A percentile compares a stretch with the other conserved stretches of the same genome.
These are phyloP conservation scores for Phytomonas sp. DNA, from an alignment of 208 protist genomes.

Conservation along the genomic window DNA sequence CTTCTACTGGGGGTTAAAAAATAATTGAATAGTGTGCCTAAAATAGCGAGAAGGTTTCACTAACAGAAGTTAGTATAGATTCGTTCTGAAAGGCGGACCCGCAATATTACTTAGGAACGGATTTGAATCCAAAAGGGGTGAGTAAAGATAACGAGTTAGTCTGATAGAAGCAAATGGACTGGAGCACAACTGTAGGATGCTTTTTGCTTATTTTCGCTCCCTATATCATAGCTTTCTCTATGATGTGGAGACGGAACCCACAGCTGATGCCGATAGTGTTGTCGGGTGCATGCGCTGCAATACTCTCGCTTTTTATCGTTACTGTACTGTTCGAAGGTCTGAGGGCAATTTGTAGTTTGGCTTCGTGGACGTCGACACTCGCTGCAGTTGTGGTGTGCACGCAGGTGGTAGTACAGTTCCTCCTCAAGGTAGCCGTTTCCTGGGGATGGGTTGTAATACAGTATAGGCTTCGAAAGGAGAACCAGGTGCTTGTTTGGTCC, in stretches of 20 bases:
- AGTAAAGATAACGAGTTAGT: neutral
- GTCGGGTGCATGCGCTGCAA: neutral
- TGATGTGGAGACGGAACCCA: neutral
- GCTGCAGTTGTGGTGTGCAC: constrained; percentile 18
- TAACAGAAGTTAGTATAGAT: neutral
- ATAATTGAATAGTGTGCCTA: neutral
- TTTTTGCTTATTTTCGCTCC: neutral
- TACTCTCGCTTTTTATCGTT: neutral
- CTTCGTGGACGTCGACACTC: neutral
- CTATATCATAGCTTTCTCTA: neutral
- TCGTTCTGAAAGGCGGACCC: neutral
- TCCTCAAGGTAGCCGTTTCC: constrained; percentile 18
- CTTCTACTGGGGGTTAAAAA: neutral
- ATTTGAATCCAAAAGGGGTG: neutral
- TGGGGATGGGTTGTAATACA: constrained; percentile 26
- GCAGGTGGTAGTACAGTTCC: constrained; percentile 16
- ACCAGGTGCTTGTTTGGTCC: constrained; percentile 32
- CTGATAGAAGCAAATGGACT: neutral
- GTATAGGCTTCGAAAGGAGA: constrained; percentile 11
- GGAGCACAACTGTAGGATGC: neutral
- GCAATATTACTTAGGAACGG: neutral
- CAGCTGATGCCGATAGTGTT: neutral
- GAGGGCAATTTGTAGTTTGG: neutral
- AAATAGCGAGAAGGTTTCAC: neutral
- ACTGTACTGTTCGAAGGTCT: neutral